These are phyloP conservation scores for Penicillium flavigenum DNA, from an alignment of 495 filamentous ascomycete genomes.

Conservation along the genomic window DNA sequence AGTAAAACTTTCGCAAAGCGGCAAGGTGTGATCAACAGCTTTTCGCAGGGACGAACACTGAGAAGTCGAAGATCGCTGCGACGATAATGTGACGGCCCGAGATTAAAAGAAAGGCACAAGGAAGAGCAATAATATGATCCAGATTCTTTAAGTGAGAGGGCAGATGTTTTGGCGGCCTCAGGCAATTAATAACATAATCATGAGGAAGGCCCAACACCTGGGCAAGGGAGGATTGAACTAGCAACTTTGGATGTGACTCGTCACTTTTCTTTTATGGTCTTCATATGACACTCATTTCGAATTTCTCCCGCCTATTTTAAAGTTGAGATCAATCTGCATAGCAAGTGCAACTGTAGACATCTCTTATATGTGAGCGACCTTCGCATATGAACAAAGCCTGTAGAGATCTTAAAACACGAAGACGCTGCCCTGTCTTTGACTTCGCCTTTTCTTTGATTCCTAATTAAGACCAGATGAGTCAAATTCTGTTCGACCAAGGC, in stretches of 20 bases:
- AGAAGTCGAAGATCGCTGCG: neutral
- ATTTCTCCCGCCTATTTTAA: neutral
- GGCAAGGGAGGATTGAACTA: neutral
- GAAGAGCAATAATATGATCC: neutral
- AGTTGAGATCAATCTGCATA: neutral
- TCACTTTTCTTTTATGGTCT: neutral
- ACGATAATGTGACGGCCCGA: neutral
- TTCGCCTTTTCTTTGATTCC: neutral
- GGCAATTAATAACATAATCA: constrained; percentile 24
- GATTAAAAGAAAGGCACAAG: neutral
- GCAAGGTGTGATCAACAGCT: constrained; percentile 5
- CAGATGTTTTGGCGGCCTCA: constrained; percentile 18
- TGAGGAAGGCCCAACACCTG: neutral
- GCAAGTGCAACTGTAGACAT: neutral
- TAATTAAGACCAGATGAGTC: neutral
- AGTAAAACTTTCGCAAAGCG: constrained; percentile 18
- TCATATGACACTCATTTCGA: neutral
- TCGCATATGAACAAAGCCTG: too few relatives aligned
- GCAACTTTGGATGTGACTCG: neutral
- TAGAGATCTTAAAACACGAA: neutral
- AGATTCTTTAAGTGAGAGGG: constrained; percentile 4
- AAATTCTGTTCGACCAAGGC: neutral
- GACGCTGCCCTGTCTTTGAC: neutral
- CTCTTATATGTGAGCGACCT: neutral
- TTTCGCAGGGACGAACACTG: neutral